phyloP scores from a whole-genome alignment of 805 yeast species.

The Metschnikowia dekortorum region DNA sequence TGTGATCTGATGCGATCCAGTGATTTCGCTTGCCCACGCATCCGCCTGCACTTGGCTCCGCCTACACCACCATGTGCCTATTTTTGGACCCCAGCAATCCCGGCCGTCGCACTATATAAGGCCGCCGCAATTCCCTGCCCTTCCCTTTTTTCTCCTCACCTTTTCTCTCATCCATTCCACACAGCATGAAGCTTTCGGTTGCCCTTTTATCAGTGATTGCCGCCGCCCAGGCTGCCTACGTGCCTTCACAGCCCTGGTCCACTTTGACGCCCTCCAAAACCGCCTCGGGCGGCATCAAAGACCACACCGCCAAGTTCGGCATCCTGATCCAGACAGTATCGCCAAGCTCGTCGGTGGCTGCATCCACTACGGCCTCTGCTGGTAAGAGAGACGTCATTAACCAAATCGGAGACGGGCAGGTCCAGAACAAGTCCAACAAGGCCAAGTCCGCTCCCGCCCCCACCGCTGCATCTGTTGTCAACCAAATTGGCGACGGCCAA shows the following conservation, averaged over 20 bases:
- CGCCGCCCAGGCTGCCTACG: conserved; percentile 55
- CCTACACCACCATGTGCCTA: background rate
- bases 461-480: conserved; percentile 11
- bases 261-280: conserved; percentile 65
- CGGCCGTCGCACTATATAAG: background rate
- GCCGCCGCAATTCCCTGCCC: background rate
- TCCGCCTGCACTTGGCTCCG: background rate
- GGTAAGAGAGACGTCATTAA: conserved; percentile 38
- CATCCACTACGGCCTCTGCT: background rate
- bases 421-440: conserved; percentile 13
- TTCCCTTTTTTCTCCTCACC: background rate
- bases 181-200: conserved; percentile 14
- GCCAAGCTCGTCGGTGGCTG: conserved; percentile 12
- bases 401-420: conserved; percentile 32
- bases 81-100: conserved; percentile 1
- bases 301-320: conserved; percentile 57
- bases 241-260: conserved; percentile 66
- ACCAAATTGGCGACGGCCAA: conserved; percentile 17
- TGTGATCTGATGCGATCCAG: conserved; percentile 4
- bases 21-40: conserved; percentile 3
- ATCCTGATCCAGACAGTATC: conserved; percentile 55
- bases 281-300: conserved; percentile 52
- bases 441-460: conserved; percentile 20
- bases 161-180: background rate
- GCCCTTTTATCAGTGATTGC: conserved; percentile 36